Evolutionary conservation across 352 stramenopile species (phyloP).

Genomic region (Globisporangium carolinianum): DNA sequence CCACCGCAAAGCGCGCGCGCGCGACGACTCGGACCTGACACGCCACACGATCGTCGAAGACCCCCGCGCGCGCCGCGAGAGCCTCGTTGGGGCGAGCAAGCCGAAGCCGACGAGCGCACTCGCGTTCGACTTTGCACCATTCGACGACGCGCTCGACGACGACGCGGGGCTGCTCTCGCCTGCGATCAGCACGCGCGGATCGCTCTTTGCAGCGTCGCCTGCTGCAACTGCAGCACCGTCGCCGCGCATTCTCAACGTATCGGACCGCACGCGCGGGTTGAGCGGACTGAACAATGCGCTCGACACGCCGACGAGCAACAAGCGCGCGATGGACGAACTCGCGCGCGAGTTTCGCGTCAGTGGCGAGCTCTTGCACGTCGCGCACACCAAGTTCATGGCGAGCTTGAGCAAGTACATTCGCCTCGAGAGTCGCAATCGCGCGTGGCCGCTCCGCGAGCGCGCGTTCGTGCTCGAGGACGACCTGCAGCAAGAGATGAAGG

Average conservation of each 20-base stretch:
- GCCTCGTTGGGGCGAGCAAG: not conserved
- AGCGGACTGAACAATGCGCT: not conserved
- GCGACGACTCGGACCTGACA: conserved; percentile 36
- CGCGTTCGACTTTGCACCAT: conserved; percentile 1
- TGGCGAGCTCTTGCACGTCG: conserved; percentile 31
- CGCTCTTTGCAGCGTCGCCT: not conserved
- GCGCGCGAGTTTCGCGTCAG: conserved; percentile 33
- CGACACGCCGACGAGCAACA: conserved; percentile 12
- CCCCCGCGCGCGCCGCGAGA: not conserved
- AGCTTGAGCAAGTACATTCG: conserved; percentile 57
- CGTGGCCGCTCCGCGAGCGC: conserved; percentile 40
- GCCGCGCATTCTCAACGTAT: not conserved
- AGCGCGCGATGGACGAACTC: conserved; percentile 25
- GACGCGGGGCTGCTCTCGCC: conserved; percentile 4
- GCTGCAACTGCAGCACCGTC: not conserved
- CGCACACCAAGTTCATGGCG: conserved; percentile 37
- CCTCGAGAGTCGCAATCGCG: conserved; percentile 36
- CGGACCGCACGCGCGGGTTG: not conserved
- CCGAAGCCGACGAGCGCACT: conserved; percentile 6
- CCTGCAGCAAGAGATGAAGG: conserved; percentile 44
- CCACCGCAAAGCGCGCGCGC: conserved; percentile 16
- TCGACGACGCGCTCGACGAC: not conserved
- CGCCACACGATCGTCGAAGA: conserved; percentile 12
- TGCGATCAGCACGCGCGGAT: not conserved
- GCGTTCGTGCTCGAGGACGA: conserved; percentile 58